These are phyloP conservation scores for Cerioporus squamosus DNA, from an alignment of 1,284 basidiomycete genomes.

Conservation along the genomic window DNA sequence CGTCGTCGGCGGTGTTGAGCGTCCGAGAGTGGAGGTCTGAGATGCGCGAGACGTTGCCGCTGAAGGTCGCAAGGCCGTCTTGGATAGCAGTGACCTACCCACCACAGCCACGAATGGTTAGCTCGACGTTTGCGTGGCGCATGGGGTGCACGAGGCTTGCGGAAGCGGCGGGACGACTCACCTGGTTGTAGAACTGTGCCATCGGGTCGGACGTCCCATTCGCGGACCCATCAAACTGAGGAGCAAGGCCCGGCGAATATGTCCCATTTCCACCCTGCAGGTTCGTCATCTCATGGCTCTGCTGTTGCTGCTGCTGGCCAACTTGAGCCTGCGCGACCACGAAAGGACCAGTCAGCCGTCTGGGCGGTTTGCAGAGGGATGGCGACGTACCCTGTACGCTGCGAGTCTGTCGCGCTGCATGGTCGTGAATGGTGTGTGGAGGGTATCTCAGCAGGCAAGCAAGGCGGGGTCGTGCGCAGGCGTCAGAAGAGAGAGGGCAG, in stretches of 20 bases:
- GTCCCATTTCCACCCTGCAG: constrained; percentile 14
- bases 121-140: not conserved
- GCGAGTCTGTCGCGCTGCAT: constrained; percentile 47
- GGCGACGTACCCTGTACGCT: constrained; percentile 42
- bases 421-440: not conserved
- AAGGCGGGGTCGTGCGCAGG: not conserved
- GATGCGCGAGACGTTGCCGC: constrained; percentile 60
- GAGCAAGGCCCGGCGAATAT: constrained; percentile 3
- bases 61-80: constrained; percentile 58
- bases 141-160: not conserved
- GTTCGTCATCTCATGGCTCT: constrained; percentile 38
- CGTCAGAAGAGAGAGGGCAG: constrained; percentile 9
- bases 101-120: not conserved
- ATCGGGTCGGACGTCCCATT: constrained; percentile 37
- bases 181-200: constrained; percentile 46
- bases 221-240: constrained; percentile 27
- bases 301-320: constrained; percentile 35
- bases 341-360: constrained; percentile 19
- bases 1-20: constrained; percentile 58
- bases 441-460: constrained; percentile 31
- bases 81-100: constrained; percentile 51
- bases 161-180: constrained; percentile 17
- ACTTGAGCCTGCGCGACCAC: constrained; percentile 29
- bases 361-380: not conserved
- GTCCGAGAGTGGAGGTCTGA: constrained; percentile 62